Evolutionary conservation across 1,284 basidiomycete genomes (phyloP).

Genomic region (Leccinum glutinopallens): DNA sequence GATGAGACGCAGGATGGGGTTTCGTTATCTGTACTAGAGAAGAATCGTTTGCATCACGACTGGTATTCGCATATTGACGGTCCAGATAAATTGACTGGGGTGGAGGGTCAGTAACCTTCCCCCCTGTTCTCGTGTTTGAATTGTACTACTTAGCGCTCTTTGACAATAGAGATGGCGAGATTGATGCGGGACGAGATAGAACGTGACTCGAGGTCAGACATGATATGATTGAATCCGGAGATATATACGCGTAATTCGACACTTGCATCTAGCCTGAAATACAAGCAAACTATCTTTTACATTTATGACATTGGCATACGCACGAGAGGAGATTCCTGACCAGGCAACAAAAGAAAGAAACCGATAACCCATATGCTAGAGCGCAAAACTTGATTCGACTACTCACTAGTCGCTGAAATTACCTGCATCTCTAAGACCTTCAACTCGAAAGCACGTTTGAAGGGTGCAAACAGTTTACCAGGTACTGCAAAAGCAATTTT

Average conservation of each 20-base stretch:
- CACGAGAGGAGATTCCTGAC: background rate
- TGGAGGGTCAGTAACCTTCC: background rate
- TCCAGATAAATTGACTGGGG: background rate
- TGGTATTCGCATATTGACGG: background rate
- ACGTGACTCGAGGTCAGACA: background rate
- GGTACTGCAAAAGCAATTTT: constrained; percentile 49
- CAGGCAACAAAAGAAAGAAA: background rate
- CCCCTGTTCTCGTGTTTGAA: background rate
- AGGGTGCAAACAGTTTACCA: constrained; percentile 39
- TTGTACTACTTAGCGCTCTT: background rate
- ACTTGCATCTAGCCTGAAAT: background rate
- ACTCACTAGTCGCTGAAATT: constrained; percentile 34
- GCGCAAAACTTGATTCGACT: constrained; percentile 1
- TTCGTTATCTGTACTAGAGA: constrained; percentile 28
- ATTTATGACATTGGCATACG: background rate
- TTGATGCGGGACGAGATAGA: constrained; percentile 9
- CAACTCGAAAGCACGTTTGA: constrained; percentile 46
- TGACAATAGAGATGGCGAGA: constrained; percentile 10
- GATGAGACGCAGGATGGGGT: constrained; percentile 46
- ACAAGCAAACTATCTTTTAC: background rate
- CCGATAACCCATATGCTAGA: background rate
- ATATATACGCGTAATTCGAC: background rate
- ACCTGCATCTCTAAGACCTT: constrained; percentile 45
- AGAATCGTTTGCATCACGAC: background rate
- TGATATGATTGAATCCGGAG: background rate